Conservation (phyloP, 495 filamentous ascomycete species). For the Halenospora varia region DNA sequence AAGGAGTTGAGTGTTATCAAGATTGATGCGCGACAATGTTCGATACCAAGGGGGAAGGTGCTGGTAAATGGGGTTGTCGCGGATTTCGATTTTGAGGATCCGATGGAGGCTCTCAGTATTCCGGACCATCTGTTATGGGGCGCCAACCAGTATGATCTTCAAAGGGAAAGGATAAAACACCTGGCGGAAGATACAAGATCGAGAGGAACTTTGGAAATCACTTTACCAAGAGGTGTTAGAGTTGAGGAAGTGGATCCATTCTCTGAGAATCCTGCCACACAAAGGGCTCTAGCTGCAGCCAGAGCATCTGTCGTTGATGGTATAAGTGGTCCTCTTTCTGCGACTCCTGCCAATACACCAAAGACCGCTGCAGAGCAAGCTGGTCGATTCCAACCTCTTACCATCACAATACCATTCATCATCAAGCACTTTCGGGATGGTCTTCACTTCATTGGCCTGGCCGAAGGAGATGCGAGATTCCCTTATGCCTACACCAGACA, state of each 20-base stretch:
- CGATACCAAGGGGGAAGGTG: constrained; percentile 56
- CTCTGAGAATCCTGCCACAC: constrained; percentile 47
- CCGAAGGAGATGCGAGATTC: constrained; percentile 72
- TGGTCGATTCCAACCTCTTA: constrained; percentile 23
- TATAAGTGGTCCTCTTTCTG: constrained; percentile 3
- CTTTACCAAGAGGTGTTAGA: constrained; percentile 59
- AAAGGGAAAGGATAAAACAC: constrained; percentile 59
- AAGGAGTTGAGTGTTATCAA: constrained; percentile 64
- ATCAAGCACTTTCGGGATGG: constrained; percentile 75
- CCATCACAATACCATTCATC: constrained; percentile 65
- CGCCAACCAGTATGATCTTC: constrained; percentile 76
- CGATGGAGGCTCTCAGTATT: constrained; percentile 63
- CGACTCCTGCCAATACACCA: constrained; percentile 11
- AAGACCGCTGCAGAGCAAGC: constrained; percentile 23
- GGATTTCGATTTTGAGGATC: constrained; percentile 64
- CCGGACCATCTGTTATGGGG: constrained; percentile 49
- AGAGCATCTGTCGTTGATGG: constrained; percentile 18
- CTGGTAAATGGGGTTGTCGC: constrained; percentile 61
- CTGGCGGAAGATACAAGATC: constrained; percentile 52
- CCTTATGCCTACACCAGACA: constrained; percentile 90
- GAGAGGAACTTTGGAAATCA: constrained; percentile 57
- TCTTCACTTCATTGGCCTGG: constrained; percentile 83
- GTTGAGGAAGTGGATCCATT: constrained; percentile 61
- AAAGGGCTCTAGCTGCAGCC: constrained; percentile 12
- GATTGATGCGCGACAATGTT: constrained; percentile 84